These are phyloP conservation scores for Wallacemonas sp. DNA, from an alignment of 208 protist species.

Conservation along the genomic window DNA sequence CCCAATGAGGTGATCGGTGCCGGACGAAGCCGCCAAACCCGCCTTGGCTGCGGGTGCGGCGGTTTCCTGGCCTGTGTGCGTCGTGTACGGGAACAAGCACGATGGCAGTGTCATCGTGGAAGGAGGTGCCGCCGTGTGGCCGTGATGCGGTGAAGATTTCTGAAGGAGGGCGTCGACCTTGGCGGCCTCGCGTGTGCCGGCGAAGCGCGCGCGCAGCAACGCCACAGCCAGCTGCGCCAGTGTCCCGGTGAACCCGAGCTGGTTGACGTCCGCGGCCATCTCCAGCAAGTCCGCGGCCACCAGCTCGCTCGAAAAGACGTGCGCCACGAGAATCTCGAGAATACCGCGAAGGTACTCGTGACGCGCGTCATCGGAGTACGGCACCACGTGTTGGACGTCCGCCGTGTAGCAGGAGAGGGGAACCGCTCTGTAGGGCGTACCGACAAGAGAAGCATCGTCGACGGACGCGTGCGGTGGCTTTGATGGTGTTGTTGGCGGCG, in stretches of 20 bases:
- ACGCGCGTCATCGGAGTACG: background rate
- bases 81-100: conserved; percentile 6
- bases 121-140: no score
- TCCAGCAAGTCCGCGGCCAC: background rate
- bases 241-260: background rate
- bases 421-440: background rate
- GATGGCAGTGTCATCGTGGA: background rate
- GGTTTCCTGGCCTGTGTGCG: background rate
- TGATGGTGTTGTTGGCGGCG: background rate
- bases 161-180: no score
- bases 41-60: no score
- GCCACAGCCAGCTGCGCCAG: background rate
- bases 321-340: conserved; percentile 6
- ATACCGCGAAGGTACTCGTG: conserved; percentile 2
- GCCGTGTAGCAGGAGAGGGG: background rate
- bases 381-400: background rate
- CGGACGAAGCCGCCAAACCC: no score
- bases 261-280: background rate
- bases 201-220: background rate
- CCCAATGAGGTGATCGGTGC: background rate
- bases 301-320: background rate
- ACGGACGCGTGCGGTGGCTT: no score
- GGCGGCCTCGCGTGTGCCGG: background rate
- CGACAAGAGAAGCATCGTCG: no score
- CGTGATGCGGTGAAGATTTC: no score